phyloP scores from a whole-genome alignment of 805 yeast genomes.

The Debaryomyces hansenii region DNA sequence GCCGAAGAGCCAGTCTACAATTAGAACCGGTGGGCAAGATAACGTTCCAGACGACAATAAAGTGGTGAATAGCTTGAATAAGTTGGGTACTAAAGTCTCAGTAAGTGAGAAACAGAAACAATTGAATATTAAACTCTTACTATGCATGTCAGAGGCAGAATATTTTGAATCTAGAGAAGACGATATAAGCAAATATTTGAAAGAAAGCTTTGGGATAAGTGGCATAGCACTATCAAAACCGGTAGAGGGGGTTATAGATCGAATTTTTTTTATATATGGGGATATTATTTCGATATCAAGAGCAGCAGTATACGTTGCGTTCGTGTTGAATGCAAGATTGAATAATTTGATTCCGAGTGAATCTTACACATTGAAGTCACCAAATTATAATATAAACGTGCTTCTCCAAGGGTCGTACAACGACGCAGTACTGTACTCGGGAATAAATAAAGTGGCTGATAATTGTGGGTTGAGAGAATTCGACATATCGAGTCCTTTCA shows the following conservation, averaged over 20 bases:
- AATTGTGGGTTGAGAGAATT: constrained; percentile 3
- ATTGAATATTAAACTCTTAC: constrained; percentile 11
- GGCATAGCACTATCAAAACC: constrained; percentile 21
- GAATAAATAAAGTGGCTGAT: neutral
- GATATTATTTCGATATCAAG: constrained; percentile 16
- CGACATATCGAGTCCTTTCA: constrained; percentile 7
- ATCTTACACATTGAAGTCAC: constrained; percentile 31
- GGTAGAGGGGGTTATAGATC: constrained; percentile 27
- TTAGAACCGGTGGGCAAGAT: constrained; percentile 1
- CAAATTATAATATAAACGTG: constrained; percentile 22
- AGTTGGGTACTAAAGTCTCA: constrained; percentile 10
- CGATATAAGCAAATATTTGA: constrained; percentile 11
- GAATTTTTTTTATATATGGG: constrained; percentile 33
- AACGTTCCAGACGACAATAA: constrained; percentile 23
- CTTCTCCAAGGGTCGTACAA: constrained; percentile 4
- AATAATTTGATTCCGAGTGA: constrained; percentile 24
- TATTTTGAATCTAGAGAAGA: constrained; percentile 17
- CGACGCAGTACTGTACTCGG: neutral
- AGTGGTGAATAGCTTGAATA: constrained; percentile 22
- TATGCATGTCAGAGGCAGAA: constrained; percentile 25
- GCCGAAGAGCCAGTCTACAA: neutral
- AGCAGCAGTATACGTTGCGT: constrained; percentile 27
- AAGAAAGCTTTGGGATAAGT: constrained; percentile 18
- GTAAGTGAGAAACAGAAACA: neutral
- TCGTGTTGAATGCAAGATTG: constrained; percentile 20